Evolutionary conservation across 805 yeast genomes (phyloP).

Genomic region (Vanderwaltozyma polyspora): DNA sequence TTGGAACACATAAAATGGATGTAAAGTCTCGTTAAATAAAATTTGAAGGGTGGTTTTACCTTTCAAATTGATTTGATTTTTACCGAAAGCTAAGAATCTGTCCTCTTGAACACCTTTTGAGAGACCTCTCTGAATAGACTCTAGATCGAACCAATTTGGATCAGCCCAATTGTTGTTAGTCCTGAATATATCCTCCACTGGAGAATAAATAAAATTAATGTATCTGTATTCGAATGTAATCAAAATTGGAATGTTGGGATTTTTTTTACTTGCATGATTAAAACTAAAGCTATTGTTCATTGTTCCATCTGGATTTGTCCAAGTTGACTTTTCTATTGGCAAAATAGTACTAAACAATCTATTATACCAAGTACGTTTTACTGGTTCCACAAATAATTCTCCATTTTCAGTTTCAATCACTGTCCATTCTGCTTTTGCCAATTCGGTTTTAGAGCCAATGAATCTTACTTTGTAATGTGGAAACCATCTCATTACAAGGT

Average conservation of each 20-base stretch:
- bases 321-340: constrained; percentile 12
- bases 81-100: constrained; percentile 64
- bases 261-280: constrained; percentile 20
- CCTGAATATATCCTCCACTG: constrained; percentile 74
- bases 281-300: constrained; percentile 8
- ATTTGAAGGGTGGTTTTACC: constrained; percentile 58
- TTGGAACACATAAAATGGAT: constrained; percentile 93
- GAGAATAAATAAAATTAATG: constrained; percentile 71
- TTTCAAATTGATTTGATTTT: constrained; percentile 61
- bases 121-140: constrained; percentile 50
- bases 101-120: constrained; percentile 58
- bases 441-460: constrained; percentile 52
- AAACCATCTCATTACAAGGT: constrained; percentile 71
- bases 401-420: constrained; percentile 92
- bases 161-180: constrained; percentile 86
- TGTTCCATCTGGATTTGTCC: constrained; percentile 13
- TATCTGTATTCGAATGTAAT: constrained; percentile 74
- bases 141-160: constrained; percentile 55
- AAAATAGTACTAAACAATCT: constrained; percentile 63
- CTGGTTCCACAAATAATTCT: constrained; percentile 51
- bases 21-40: constrained; percentile 76
- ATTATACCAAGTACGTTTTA: constrained; percentile 53
- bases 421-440: constrained; percentile 84
- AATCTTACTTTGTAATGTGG: constrained; percentile 63
- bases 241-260: constrained; percentile 48